Percentiles rank a stretch among this genome's conserved stretches.
Evolutionary conservation across 257 asterid species (phyloP).

Genomic region (Nicotiana undulata): DNA sequence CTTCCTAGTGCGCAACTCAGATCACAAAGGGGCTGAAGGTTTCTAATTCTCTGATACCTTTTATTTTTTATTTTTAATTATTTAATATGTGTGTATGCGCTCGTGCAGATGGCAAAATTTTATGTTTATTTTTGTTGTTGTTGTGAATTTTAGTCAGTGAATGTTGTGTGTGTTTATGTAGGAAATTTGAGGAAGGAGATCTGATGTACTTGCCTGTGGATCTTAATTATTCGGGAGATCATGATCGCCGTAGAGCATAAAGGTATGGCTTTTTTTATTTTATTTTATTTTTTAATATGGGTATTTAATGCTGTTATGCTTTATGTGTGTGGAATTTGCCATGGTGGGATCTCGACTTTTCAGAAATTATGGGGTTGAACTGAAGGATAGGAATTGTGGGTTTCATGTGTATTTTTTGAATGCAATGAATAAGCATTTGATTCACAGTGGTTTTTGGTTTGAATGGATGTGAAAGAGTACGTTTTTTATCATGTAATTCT

Average conservation of each 20-base stretch:
- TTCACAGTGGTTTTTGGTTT: neutral
- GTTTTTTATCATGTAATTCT: neutral
- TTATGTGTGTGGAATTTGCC: neutral
- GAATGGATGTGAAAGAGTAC: neutral
- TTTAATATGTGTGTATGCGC: neutral
- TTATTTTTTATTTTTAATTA: neutral
- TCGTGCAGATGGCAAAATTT: neutral
- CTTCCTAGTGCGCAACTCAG: neutral
- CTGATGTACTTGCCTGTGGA: constrained; percentile 76
- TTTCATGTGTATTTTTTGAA: neutral
- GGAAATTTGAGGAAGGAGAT: constrained; percentile 54
- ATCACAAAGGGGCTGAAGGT: constrained; percentile 6
- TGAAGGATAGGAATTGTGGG: neutral
- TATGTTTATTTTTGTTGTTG: neutral
- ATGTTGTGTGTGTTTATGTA: constrained; percentile 1
- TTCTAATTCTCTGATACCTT: neutral
- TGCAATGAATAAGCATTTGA: neutral
- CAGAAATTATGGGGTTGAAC: neutral
- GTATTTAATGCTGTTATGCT: neutral
- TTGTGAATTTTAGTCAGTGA: neutral
- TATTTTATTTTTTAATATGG: neutral
- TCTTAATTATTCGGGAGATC: constrained; percentile 42
- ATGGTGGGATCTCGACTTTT: neutral
- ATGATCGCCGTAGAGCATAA: constrained; percentile 61
- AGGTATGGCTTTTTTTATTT: constrained; percentile 21